These are phyloP conservation scores for Colletotrichum sp. DNA, from an alignment of 2,329 filamentous ascomycete genomes.

Conservation along the genomic window DNA sequence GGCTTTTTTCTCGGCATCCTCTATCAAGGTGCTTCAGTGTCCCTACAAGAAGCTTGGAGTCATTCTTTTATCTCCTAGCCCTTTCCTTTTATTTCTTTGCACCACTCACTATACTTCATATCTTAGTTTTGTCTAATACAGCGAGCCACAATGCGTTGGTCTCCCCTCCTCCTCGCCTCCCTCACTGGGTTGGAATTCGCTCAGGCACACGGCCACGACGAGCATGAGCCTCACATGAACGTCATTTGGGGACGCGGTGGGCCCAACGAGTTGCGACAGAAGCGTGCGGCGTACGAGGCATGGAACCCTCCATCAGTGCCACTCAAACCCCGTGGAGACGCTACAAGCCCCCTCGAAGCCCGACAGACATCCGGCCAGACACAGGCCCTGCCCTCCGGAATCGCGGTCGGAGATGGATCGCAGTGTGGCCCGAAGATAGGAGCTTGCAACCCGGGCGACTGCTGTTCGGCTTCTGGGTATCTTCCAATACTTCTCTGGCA, in stretches of 20 bases:
- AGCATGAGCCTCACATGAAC: conserved; percentile 22
- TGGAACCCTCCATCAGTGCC: conserved; percentile 29
- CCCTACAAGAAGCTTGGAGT: background rate
- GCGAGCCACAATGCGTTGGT: conserved; percentile 28
- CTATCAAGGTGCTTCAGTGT: background rate
- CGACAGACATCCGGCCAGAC: conserved; percentile 18
- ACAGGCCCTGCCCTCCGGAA: background rate
- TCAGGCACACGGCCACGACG: conserved; percentile 29
- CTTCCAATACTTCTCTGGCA: background rate
- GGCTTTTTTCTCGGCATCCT: background rate
- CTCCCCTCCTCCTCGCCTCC: conserved; percentile 26
- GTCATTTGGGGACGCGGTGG: background rate
- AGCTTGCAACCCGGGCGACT: conserved; percentile 34
- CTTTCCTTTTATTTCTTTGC: background rate
- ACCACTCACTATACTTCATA: background rate
- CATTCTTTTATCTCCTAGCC: background rate
- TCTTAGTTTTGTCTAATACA: background rate
- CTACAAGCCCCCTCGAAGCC: background rate
- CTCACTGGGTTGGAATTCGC: conserved; percentile 27
- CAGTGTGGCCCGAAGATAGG: conserved; percentile 32
- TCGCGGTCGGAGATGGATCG: conserved; percentile 5
- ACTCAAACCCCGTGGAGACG: background rate
- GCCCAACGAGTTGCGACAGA: background rate
- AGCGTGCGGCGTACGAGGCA: conserved; percentile 24
- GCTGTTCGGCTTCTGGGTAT: conserved; percentile 38